Conservation (phyloP, 495 filamentous ascomycete species). For the Chaetomidium leptoderma region DNA sequence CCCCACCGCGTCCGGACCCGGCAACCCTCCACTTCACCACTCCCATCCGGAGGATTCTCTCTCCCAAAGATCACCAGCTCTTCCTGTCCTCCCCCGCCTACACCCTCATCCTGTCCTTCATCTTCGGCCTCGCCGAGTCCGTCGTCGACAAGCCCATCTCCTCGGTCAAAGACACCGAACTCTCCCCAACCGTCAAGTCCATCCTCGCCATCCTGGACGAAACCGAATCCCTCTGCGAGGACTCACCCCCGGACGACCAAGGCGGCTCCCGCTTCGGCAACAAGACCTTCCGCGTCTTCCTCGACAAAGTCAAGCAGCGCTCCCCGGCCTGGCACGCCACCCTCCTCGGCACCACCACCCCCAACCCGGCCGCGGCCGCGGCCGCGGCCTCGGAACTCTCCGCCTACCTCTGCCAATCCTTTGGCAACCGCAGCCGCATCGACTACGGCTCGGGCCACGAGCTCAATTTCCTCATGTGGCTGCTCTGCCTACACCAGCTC, state of each 20-base stretch:
- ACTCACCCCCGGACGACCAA: constrained; percentile 75
- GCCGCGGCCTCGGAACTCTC: constrained; percentile 64
- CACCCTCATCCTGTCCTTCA: constrained; percentile 70
- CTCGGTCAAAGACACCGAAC: constrained; percentile 50
- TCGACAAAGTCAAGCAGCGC: constrained; percentile 63
- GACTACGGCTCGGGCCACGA: constrained; percentile 98
- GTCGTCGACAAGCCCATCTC: constrained; percentile 73
- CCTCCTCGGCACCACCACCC: constrained; percentile 50
- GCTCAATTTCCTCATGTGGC: constrained; percentile 91
- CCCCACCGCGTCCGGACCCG: constrained; percentile 65
- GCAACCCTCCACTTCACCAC: constrained; percentile 57
- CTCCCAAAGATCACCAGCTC: constrained; percentile 69
- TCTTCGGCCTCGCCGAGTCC: constrained; percentile 80
- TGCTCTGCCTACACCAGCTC: constrained; percentile 85
- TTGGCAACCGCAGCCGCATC: constrained; percentile 82
- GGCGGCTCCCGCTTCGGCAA: constrained; percentile 92
- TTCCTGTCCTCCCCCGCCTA: constrained; percentile 79
- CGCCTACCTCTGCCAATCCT: constrained; percentile 74
- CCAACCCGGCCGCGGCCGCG: constrained; percentile 47
- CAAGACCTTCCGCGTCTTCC: constrained; percentile 76
- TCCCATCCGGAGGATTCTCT: constrained; percentile 75
- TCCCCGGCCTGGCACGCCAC: constrained; percentile 55
- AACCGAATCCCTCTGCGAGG: constrained; percentile 56
- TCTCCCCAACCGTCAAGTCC: constrained; percentile 54
- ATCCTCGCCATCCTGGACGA: constrained; percentile 68